phyloP scores from a whole-genome alignment of 2,329 filamentous ascomycete genomes.

The Microthyrium microscopicum region DNA sequence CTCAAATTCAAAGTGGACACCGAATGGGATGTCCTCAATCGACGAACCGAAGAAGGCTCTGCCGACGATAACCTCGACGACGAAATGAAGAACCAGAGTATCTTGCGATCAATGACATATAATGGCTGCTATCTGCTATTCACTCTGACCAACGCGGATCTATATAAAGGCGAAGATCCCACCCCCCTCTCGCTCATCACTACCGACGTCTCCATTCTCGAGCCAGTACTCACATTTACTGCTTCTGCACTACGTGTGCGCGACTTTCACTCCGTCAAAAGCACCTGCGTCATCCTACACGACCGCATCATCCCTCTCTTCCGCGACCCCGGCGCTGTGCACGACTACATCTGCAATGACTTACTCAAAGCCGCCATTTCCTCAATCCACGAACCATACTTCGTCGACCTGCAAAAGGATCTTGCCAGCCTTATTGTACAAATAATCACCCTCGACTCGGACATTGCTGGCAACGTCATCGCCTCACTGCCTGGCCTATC shows the following conservation, averaged over 20 bases:
- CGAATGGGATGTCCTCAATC: slow-evolving; percentile 65
- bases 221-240: slow-evolving; percentile 81
- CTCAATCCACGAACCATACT: slow-evolving; percentile 87
- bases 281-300: slow-evolving; percentile 73
- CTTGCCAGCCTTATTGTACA: slow-evolving; percentile 74
- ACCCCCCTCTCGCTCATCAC: slow-evolving; percentile 49
- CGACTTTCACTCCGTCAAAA: slow-evolving; percentile 74
- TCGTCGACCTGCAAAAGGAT: slow-evolving; percentile 90
- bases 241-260: slow-evolving; percentile 79
- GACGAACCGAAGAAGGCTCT: slow-evolving; percentile 37
- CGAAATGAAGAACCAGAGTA: slow-evolving; percentile 97
- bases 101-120: slow-evolving; percentile 81
- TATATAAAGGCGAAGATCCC: not conserved
- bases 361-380: slow-evolving; percentile 81
- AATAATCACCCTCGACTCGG: slow-evolving; percentile 51
- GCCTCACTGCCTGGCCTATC: slow-evolving; percentile 64
- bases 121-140: slow-evolving; percentile 29
- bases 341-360: slow-evolving; percentile 67
- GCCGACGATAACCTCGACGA: slow-evolving; percentile 65
- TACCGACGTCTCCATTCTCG: slow-evolving; percentile 58
- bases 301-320: slow-evolving; percentile 20
- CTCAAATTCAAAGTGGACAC: slow-evolving; percentile 73
- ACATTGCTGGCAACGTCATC: slow-evolving; percentile 48
- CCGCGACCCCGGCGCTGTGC: slow-evolving; percentile 21
- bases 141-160: not conserved